Base-by-base conservation (phyloP, 805 yeast species). In the Wickerhamiella galacta region DNA sequence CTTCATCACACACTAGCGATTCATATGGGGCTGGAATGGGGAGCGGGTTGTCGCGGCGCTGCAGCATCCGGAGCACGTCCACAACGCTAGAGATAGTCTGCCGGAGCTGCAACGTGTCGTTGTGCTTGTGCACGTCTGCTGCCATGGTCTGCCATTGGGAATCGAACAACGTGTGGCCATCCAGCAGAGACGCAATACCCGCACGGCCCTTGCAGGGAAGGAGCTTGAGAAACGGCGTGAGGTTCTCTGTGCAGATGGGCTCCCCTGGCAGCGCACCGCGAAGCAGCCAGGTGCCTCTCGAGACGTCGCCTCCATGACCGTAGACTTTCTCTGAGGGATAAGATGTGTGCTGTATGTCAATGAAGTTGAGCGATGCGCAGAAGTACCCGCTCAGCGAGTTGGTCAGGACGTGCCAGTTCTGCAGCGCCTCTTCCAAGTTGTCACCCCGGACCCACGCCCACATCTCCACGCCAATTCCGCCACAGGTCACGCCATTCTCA, bases 71-170 rank as follows among this genome's bases (percentile, higher is more conserved):
- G 18, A 72, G 73, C 15, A 79, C 67, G 49, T 85, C 78, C 19
- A 80, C 58, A 3, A 83, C 82, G 33, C 75, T 64, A 42, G 76
- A 75, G 16, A 87, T 71, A 17, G 68, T 58, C 42, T 80, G 85
- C 17, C 64, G 34, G 15, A 32, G 30, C 6, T 36, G 58, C 70
- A 44, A 37, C 19, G 6, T 25, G 16, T 52, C 57, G 43, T 83
- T 72, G 9, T 55, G 56, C 0, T 82, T 72, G 12, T 56, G 56
- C 17, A 87, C 63, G 51, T 87, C 96, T 29, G 90, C 70, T 2
- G 95, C 68, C 82, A 90, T 75, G 25, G 85, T 71, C 42, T 85
- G 94, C 96, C 96, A 90, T 40, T 75, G 72, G 0, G 95, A 73
- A 48, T 83, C 93, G 53, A 83, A 90, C 20, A 54, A 38, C 47